A percentile compares a stretch with the other conserved stretches of the same genome.
phyloP scores from a whole-genome alignment of 106 monocot species.

The Acorus calamus region DNA sequence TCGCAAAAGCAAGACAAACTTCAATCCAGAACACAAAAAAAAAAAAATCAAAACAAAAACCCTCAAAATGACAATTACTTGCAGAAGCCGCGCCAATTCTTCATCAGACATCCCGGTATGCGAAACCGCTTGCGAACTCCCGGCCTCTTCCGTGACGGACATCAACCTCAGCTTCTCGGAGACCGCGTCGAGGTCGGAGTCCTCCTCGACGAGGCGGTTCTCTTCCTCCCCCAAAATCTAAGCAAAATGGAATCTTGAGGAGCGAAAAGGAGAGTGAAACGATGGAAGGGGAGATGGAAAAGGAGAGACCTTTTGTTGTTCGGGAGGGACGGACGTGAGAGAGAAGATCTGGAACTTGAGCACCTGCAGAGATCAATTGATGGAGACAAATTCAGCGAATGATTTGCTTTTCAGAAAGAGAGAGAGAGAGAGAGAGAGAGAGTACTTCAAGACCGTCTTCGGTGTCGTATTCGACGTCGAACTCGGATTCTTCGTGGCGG shows the following conservation, averaged over 20 bases:
- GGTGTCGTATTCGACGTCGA: slow-evolving; percentile 69
- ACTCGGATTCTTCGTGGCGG: slow-evolving; percentile 29
- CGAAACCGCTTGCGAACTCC: neutral
- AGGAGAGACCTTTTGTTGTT: slow-evolving; percentile 48
- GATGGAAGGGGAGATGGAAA: neutral
- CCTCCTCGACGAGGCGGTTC: slow-evolving; percentile 27
- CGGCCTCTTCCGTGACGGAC: slow-evolving; percentile 19
- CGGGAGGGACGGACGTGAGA: slow-evolving; percentile 70
- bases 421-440: neutral
- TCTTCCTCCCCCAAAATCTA: slow-evolving; percentile 52
- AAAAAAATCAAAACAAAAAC: neutral
- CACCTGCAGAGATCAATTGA: slow-evolving; percentile 21
- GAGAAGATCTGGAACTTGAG: slow-evolving; percentile 88
- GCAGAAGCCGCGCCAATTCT: slow-evolving; percentile 71
- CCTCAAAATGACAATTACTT: slow-evolving; percentile 23
- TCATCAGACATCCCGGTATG: slow-evolving; percentile 45
- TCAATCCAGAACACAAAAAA: neutral
- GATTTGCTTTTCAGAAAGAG: neutral
- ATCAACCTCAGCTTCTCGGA: slow-evolving; percentile 53
- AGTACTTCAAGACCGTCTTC: slow-evolving; percentile 60
- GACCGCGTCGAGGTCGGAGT: slow-evolving; percentile 45
- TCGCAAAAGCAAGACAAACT: too few relatives aligned
- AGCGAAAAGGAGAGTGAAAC: neutral
- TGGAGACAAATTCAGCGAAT: neutral
- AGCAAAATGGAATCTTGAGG: neutral